Conservation (phyloP, 2,329 filamentous ascomycete genomes). For the Xylariaceae sp. region DNA sequence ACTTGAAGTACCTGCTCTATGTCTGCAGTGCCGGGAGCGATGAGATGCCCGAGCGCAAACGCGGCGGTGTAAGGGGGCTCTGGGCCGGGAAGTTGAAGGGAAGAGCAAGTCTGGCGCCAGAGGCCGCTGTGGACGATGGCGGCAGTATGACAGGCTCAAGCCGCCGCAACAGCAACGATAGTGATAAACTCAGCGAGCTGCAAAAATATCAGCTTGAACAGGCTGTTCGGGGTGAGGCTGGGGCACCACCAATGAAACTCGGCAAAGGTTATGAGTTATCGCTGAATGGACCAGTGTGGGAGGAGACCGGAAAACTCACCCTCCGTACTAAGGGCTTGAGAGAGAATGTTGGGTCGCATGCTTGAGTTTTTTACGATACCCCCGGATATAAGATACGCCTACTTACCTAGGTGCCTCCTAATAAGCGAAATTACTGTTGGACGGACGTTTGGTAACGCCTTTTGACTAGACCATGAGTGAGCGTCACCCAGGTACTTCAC, state of each 20-base stretch:
- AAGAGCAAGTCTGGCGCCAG: slow-evolving; percentile 3
- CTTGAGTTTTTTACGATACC: slow-evolving; percentile 16
- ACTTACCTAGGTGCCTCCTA: too few relatives aligned
- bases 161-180: slow-evolving; percentile 28
- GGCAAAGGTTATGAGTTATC: too few relatives aligned
- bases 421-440: too few relatives aligned
- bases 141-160: slow-evolving; percentile 33
- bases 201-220: background rate
- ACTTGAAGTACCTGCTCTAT: slow-evolving; percentile 88
- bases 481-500: too few relatives aligned
- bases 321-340: slow-evolving; percentile 53
- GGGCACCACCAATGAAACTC: too few relatives aligned
- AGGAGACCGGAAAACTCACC: slow-evolving; percentile 43
- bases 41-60: slow-evolving; percentile 57
- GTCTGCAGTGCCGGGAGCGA: slow-evolving; percentile 76
- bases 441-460: too few relatives aligned
- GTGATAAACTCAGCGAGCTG: slow-evolving; percentile 21
- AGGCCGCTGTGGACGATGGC: slow-evolving; percentile 30
- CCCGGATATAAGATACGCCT: background rate
- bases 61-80: slow-evolving; percentile 56
- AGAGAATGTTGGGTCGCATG: slow-evolving; percentile 37
- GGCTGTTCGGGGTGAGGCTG: too few relatives aligned
- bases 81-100: slow-evolving; percentile 14
- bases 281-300: slow-evolving; percentile 41
- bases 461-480: too few relatives aligned